Evolutionary conservation across 2,329 filamentous ascomycete species (phyloP).

Genomic region (Aureobasidium sp.): DNA sequence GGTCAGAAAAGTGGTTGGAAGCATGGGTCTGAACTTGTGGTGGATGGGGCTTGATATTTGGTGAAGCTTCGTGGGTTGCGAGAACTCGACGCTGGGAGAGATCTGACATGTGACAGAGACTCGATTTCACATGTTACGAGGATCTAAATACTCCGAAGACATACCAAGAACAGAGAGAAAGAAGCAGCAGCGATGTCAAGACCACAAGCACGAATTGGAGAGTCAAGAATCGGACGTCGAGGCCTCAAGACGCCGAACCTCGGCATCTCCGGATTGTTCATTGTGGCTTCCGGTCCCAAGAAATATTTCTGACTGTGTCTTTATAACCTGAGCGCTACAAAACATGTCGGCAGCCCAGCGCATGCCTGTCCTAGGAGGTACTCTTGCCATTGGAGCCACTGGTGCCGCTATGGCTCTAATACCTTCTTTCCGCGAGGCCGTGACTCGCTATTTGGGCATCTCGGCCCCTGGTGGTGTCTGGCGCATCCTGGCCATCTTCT

Average conservation of each 20-base stretch:
- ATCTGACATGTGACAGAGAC: not conserved
- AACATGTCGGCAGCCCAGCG: slow-evolving; percentile 27
- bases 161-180: not conserved
- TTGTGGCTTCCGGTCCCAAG: not conserved
- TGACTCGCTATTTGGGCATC: slow-evolving; percentile 19
- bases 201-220: not conserved
- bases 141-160: not conserved
- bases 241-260: not conserved
- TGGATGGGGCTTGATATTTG: not conserved
- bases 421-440: slow-evolving; percentile 22
- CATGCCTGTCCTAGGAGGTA: slow-evolving; percentile 24
- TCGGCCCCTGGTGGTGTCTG: slow-evolving; percentile 22
- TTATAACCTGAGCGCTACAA: not conserved
- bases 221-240: not conserved
- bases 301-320: not conserved
- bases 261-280: not conserved
- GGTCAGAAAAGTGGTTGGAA: not conserved
- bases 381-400: slow-evolving; percentile 20
- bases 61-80: not conserved
- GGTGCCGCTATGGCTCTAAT: slow-evolving; percentile 19
- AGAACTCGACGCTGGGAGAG: not conserved
- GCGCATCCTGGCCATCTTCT: slow-evolving; percentile 37
- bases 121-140: not conserved
- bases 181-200: not conserved
- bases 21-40: not conserved